Evolutionary conservation across 352 stramenopile species (phyloP).

Genomic region (Thalassiosira sp.): DNA sequence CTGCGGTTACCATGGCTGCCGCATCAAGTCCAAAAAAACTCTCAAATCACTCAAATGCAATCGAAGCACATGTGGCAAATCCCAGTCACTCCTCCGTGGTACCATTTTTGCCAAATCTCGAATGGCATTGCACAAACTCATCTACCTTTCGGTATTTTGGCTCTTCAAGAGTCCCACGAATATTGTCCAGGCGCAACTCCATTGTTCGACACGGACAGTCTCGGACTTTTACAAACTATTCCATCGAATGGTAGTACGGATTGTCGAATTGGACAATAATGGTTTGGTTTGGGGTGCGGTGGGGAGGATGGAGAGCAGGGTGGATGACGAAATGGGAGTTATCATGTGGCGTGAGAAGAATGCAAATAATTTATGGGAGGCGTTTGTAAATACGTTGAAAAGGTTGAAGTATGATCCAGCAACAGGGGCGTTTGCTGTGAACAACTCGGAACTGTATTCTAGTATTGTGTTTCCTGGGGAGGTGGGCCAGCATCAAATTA

Average conservation of each 20-base stretch:
- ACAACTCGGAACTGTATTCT: not conserved
- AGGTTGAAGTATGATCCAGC: not conserved
- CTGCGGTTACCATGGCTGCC: slow-evolving; percentile 16
- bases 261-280: not conserved
- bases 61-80: slow-evolving; percentile 1
- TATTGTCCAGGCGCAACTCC: slow-evolving; percentile 12
- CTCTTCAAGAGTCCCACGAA: slow-evolving; percentile 3
- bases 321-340: not conserved
- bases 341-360: slow-evolving; percentile 7
- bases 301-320: not conserved
- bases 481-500: too few relatives aligned
- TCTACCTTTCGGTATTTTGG: slow-evolving; percentile 16
- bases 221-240: slow-evolving; percentile 14
- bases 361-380: slow-evolving; percentile 5
- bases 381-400: slow-evolving; percentile 13
- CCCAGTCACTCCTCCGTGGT: slow-evolving; percentile 1
- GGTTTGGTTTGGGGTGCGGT: not conserved
- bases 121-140: slow-evolving; percentile 14
- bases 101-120: slow-evolving; percentile 15
- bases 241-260: not conserved
- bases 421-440: not conserved
- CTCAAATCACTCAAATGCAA: slow-evolving; percentile 24
- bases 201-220: slow-evolving; percentile 12
- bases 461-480: not conserved
- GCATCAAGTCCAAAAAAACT: slow-evolving; percentile 8